Evolutionary conservation across 2,329 filamentous ascomycete genomes (phyloP), one percentile per base, ranked within the genome.

Genomic region (Paraconiothyrium brasiliense): DNA sequence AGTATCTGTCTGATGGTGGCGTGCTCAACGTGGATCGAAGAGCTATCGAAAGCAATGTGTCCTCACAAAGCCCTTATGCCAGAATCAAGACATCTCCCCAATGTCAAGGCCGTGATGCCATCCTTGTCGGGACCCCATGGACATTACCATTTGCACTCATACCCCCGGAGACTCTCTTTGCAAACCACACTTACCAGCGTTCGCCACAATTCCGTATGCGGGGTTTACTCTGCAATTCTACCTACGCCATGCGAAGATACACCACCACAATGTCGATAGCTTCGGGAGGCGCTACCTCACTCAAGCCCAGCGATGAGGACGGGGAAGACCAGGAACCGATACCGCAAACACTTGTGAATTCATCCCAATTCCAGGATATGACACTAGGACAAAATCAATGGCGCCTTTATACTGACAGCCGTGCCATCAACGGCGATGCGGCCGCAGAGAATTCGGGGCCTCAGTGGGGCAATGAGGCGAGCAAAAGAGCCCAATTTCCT

Each of bases 51-150:
- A 16, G 46, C 3, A 61, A 61, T 27, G 46, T 65, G 7, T 39
- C 35, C 4, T 14, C 35, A 9, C 35, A 11, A 39, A 39, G 59
- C n/a, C 39, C 58, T 2, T 68, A 47, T 20, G 60, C 62, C 9
- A 64, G 64, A 5, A 20, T 64, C 14, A 64, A 67, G n/a, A 27
- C 61, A 10, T 66, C 67, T 6, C 20, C 54, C 4, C 54, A 69
- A 57, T 69, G 67, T 34, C 16, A 24, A 27, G 57, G 54, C 13
- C 61, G 58, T 1, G 64, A 71, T 22, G 67, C 67, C 6, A 67
- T 69, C n/a, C 35, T 68, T 8, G n/a, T 59, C 13, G 67, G 39
- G 52, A 69, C 65, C 22, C 62, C 68, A 6, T 71, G 65, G 63
- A 67, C 68, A n/a, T 24, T 44, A 3, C 44, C 58, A 8, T 14